Percentiles rank a stretch among this genome's conserved stretches.
Conservation (phyloP, 2,329 filamentous ascomycete species). For the Magnaporthiopsis poae region DNA sequence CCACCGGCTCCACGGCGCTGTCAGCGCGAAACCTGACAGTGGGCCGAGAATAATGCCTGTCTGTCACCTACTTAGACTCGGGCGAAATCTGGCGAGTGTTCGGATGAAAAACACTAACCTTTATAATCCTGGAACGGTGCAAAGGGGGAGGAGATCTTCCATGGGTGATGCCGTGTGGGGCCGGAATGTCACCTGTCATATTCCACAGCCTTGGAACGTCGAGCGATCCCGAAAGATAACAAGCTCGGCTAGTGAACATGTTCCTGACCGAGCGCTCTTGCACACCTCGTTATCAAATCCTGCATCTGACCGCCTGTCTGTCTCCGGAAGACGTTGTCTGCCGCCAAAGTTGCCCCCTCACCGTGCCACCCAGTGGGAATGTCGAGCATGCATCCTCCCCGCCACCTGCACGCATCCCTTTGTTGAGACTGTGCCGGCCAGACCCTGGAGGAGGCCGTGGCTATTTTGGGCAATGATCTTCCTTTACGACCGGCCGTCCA, state of each 20-base stretch:
- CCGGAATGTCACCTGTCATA: neutral
- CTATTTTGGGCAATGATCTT: neutral
- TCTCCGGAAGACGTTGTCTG: neutral
- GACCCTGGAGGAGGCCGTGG: too few relatives aligned
- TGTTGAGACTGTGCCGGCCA: neutral
- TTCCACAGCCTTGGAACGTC: neutral
- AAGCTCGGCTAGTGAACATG: neutral
- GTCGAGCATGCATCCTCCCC: neutral
- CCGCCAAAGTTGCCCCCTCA: neutral
- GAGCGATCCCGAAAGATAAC: neutral
- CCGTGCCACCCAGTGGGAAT: neutral
- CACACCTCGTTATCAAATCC: neutral
- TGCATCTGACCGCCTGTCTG: neutral
- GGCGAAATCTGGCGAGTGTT: too few relatives aligned
- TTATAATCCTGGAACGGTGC: too few relatives aligned
- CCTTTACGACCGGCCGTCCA: neutral
- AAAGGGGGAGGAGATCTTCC: too few relatives aligned
- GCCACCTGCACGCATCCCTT: too few relatives aligned
- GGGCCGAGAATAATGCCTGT: too few relatives aligned
- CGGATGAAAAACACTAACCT: too few relatives aligned
- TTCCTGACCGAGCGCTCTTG: too few relatives aligned
- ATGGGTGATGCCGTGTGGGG: neutral
- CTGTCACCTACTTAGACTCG: too few relatives aligned
- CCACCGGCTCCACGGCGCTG: too few relatives aligned
- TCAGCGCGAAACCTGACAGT: too few relatives aligned